phyloP scores from a whole-genome alignment of 257 asterid species.

The Solanum stenotomum region DNA sequence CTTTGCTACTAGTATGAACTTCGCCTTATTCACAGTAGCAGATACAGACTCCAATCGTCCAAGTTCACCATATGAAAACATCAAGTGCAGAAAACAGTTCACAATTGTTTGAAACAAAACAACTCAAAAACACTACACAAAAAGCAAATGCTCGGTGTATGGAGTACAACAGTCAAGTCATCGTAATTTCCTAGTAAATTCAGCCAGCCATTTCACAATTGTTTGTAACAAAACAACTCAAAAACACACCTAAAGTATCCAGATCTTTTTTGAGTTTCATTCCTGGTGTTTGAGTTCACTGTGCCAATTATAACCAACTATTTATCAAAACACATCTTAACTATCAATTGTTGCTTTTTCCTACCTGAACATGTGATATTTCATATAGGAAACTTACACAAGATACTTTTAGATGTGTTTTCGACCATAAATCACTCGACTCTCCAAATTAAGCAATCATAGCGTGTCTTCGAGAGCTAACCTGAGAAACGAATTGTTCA shows the following conservation, averaged over 20 bases:
- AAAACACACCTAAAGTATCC: neutral
- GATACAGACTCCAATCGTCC: neutral
- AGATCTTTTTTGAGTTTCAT: neutral
- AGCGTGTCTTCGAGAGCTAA: neutral
- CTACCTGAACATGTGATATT: neutral
- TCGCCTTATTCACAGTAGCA: neutral
- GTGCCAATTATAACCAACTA: neutral
- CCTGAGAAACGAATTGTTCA: constrained; percentile 49
- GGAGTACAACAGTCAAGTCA: neutral
- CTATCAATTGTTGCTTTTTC: neutral
- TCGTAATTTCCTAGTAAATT: neutral
- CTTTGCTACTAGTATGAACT: neutral
- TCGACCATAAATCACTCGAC: neutral
- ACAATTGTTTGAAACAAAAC: neutral
- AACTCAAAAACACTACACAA: neutral
- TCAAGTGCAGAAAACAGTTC: neutral
- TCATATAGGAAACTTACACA: neutral
- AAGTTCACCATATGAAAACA: neutral
- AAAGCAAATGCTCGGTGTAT: neutral
- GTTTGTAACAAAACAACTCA: neutral
- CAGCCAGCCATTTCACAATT: neutral
- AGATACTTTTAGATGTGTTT: neutral
- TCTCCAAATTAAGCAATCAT: neutral
- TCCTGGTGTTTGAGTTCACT: neutral
- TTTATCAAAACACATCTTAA: neutral